These are phyloP conservation scores for Curvularia sp. DNA, from an alignment of 2,329 filamentous ascomycete genomes.

Conservation along the genomic window DNA sequence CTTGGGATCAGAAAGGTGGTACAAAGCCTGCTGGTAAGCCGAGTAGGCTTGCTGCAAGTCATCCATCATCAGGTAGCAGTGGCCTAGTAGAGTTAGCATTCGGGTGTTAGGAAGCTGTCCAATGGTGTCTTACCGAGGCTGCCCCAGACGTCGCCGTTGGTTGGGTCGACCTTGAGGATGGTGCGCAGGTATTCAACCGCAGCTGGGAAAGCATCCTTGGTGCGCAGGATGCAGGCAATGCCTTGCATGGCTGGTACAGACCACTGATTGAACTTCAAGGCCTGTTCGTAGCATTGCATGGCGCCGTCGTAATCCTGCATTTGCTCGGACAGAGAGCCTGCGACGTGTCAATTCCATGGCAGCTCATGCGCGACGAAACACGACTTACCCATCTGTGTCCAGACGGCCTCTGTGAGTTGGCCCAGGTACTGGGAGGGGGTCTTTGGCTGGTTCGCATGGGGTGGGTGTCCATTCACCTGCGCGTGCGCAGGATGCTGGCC, in stretches of 20 bases:
- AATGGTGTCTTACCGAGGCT: conserved; percentile 73
- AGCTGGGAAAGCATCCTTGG: conserved; percentile 90
- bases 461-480: conserved; percentile 62
- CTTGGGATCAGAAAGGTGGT: conserved; percentile 92
- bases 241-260: conserved; percentile 93
- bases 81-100: conserved; percentile 64
- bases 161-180: conserved; percentile 86
- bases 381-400: conserved; percentile 86
- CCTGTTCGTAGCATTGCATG: conserved; percentile 88
- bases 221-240: conserved; percentile 88
- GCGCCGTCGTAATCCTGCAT: conserved; percentile 89
- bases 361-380: conserved; percentile 18
- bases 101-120: not conserved
- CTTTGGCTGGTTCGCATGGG: conserved; percentile 65
- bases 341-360: conserved; percentile 15
- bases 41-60: conserved; percentile 96
- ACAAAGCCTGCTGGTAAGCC: conserved; percentile 93
- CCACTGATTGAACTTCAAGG: conserved; percentile 83
- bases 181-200: conserved; percentile 92
- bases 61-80: conserved; percentile 99
- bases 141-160: conserved; percentile 95
- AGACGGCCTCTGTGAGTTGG: conserved; percentile 83
- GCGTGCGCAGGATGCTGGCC: conserved; percentile 69
- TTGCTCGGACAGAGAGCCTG: conserved; percentile 85
- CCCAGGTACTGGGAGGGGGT: conserved; percentile 76